Evolutionary conservation across 768 basidiomycete genomes (phyloP), one percentile per base, ranked within the genome.

Genomic region (Suillus fuscotomentosus): DNA sequence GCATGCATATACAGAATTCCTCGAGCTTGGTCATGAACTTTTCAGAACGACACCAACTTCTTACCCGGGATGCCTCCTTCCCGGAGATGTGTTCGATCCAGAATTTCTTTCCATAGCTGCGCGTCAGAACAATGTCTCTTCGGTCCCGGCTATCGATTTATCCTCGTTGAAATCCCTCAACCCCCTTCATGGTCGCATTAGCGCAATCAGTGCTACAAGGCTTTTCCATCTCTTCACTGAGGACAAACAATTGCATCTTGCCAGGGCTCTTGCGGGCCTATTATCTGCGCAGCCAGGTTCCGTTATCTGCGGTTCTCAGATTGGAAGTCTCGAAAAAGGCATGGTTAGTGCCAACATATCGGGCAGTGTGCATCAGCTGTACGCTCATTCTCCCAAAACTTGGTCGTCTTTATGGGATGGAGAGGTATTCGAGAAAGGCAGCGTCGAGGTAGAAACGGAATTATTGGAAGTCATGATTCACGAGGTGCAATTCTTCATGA

Each of bases 1-100:
- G 43, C 36, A 5, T 34, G 27, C 24, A 43, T 53, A 22, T 50
- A 22, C 53, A 88, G 88, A 74, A 3, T 89, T 85, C 65, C 85
- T 84, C 82, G 77, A 83, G 2, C 72, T 83, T 8, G 87, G 88
- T 1, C 87, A 90, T 63, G 79, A 83, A 38, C 77, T 91, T 20
- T 91, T 89, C 78, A 82, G 73, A 48, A 81, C 84, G 2, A 85
- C 82, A 0, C 80, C 82, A 0, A 79, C 79, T 48, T 77, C 81
- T 0, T 89, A 86, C 69, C 84, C 86, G 17, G 80, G 79, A 0
- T 72, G 73, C 0, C 88, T 90, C 70, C 63, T 90, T 31, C 68
- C 78, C 1, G 89, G 88, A 1, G 83, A 90, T 63, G 78, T 75
- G 0, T 82, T 90, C 45, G 81, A 88, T 62, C 72, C 80, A 14